phyloP scores from a whole-genome alignment of 305 asterid genomes.

The Ilex paraguariensis region DNA sequence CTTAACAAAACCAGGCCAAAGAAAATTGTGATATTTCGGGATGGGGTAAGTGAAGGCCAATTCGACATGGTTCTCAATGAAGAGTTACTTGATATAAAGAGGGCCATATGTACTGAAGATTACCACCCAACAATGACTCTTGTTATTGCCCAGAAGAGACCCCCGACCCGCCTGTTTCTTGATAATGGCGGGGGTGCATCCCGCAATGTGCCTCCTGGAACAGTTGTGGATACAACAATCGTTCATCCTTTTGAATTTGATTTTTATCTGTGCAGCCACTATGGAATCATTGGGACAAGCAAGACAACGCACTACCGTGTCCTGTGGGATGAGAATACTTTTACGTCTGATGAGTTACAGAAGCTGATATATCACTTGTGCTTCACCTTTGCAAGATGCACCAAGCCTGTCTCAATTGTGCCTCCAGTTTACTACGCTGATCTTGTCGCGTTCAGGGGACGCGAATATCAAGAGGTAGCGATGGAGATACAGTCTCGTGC shows the following conservation, averaged over 20 bases:
- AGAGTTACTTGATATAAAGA: conserved; percentile 40
- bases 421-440: conserved; percentile 73
- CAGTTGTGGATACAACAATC: conserved; percentile 56
- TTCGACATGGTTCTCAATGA: conserved; percentile 61
- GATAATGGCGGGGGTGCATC: conserved; percentile 25
- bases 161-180: conserved; percentile 46
- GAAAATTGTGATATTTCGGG: conserved; percentile 53
- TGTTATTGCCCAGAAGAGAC: conserved; percentile 60
- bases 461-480: conserved; percentile 49
- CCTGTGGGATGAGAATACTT: conserved; percentile 46
- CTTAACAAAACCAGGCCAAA: conserved; percentile 40
- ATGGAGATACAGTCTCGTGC: conserved; percentile 21
- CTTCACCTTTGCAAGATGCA: conserved; percentile 63
- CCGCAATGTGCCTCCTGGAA: conserved; percentile 55
- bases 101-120: conserved; percentile 14
- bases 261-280: conserved; percentile 70
- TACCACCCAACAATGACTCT: conserved; percentile 52
- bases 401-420: conserved; percentile 63
- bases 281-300: conserved; percentile 63
- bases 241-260: conserved; percentile 57
- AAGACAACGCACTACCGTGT: conserved; percentile 52
- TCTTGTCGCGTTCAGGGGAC: conserved; percentile 67
- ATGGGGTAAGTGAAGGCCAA: conserved; percentile 67
- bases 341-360: conserved; percentile 41
- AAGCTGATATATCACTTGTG: conserved; percentile 56